Evolutionary conservation across 176 grass and related monocot genomes (phyloP), one percentile per base, ranked within the genome.

Genomic region (Oryza rufipogon): DNA sequence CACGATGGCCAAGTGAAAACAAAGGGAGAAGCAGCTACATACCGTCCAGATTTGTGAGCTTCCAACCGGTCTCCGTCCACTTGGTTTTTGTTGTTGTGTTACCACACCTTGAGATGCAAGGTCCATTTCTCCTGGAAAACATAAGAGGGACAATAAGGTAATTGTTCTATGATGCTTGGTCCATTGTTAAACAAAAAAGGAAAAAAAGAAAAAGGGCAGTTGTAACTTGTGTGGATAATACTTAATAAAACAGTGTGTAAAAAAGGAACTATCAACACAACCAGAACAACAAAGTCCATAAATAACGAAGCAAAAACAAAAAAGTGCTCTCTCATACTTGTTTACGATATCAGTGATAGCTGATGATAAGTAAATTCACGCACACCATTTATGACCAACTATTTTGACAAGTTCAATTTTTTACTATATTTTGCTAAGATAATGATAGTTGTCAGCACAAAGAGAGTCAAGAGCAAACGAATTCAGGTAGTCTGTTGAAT

Each of bases 21-120:
- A 30, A 73, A 68, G 26, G 63, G 66, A 47, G 48, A 87, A 49
- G 58, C 60, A 87, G 68, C 12, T 63, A 75, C 84, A 16, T 64
- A 90, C 88, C 69, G 84, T 90, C 88, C 84, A 90, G 54, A 68
- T 90, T 64, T 87, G 88, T 17, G 84, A 90, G 74, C 84, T 90
- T 75, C 88, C 88, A 74, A 87, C 80, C 17, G 75, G 84, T 51
- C 88, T 79, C 74, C 75, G 74, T 23, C 74, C 84, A 87, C 64
- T 90, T 87, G 61, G 26, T 72, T 86, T 90, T 60, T 82, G 88
- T 70, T 86, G 88, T 20, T 75, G 89, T 52, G 51, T 11, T 79
- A 48, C 38, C 11, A 54, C 71, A 87, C 69, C 69, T 49, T 87
- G 69, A 64, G 80, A 61, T 83, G 51, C 7, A 73, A 64, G 20